Conservation (phyloP, 225 moss, liverwort and hornwort species). For the Straminergon stramineum region DNA sequence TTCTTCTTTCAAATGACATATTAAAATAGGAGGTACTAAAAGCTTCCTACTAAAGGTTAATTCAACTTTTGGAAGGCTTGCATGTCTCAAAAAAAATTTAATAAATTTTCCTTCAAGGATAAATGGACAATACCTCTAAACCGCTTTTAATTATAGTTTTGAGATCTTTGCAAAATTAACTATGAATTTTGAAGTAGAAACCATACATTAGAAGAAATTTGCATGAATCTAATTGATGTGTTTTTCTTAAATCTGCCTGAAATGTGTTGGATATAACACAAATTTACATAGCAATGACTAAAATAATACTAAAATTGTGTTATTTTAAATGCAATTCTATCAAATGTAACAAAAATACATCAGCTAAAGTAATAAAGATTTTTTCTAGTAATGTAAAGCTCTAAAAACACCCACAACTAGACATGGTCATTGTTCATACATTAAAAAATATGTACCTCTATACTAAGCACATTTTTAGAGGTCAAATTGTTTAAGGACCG, state of each 20-base stretch:
- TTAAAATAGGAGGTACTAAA: neutral
- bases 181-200: neutral
- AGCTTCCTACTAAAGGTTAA: neutral
- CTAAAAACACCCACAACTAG: neutral
- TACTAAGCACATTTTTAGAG: neutral
- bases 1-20: neutral
- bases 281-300: too few relatives aligned
- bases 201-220: too few relatives aligned
- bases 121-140: rapidly evolving
- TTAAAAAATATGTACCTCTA: neutral
- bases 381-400: too few relatives aligned
- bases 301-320: too few relatives aligned
- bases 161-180: neutral
- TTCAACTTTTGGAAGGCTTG: neutral
- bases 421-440: neutral
- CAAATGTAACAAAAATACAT: too few relatives aligned
- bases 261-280: too few relatives aligned
- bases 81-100: rapidly evolving
- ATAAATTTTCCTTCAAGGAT: neutral
- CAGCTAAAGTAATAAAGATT: too few relatives aligned
- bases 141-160: rapidly evolving
- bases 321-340: too few relatives aligned
- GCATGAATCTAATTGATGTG: too few relatives aligned
- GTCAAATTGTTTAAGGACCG: neutral
- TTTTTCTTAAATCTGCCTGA: too few relatives aligned